Base-by-base conservation (phyloP, 129 eudicot genomes). In the Solidago caesia region DNA sequence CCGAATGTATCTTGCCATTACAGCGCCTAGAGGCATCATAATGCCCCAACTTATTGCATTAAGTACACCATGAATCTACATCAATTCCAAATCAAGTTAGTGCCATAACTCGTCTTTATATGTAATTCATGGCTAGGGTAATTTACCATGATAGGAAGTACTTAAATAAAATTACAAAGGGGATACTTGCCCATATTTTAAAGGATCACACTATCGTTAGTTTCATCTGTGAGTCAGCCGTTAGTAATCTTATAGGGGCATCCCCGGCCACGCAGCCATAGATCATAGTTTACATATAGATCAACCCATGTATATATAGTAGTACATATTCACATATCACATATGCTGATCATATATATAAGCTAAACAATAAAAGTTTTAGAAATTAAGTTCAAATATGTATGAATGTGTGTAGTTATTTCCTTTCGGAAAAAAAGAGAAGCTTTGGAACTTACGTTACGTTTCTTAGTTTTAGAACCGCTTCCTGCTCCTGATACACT, bases 31-130 rank as follows among this genome's bases (percentile, higher is more conserved):
- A 2, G 95, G 97, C 84, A 91, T 65, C 80, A 88, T 45, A 42
- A 83, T 78, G 5, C 97, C 97, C 97, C 95, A 91, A 16, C 95
- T 80, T 27, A 91, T 75, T n/a, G 83, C 85, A 68, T 88, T 88
- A 58, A 91, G 85, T 39, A 86, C 63, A 60, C 97, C 97, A 75
- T 91, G 97, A 68, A 86, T 75, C 96, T 89, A 80, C 56, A 75
- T 9, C 5, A 64, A 5, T 33, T 39, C 44, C 66, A 39, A 52
- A 48, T 48, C 56, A 68, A 60, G 64, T 42, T 42, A 64, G 46
- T n/a, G 41, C 44, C 43, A 26, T 5, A 6, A 44, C 3, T 3
- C 7, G 7, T 39, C 7, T 60, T 0, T 60, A 10, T 60, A 3
- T 60, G 13, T 26, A 56, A n/a, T n/a, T n/a, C 15, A 56, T 5